Percentiles rank a stretch among this genome's conserved stretches.
Conservation (phyloP, 768 basidiomycete genomes). For the Tylopilus cervinicoccineus region DNA sequence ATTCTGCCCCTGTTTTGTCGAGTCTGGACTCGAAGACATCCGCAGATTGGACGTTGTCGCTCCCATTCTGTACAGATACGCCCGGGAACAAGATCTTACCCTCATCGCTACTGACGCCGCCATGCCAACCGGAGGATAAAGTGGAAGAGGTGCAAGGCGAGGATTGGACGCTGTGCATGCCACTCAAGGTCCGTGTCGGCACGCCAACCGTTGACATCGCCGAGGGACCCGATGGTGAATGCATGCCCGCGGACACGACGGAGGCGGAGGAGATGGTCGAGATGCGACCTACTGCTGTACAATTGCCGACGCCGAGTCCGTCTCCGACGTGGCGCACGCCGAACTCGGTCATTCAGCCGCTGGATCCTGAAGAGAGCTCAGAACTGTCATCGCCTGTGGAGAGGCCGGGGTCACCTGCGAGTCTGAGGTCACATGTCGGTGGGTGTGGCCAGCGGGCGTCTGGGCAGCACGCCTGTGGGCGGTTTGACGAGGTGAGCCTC, state of each 20-base stretch:
- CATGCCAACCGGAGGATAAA: neutral
- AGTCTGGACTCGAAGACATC: neutral
- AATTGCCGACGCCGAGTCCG: constrained; percentile 28
- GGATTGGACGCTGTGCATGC: constrained; percentile 33
- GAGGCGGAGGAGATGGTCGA: neutral
- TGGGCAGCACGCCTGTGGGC: constrained; percentile 31
- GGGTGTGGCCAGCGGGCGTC: constrained; percentile 32
- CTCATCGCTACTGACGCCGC: constrained; percentile 1
- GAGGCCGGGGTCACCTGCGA: constrained; percentile 19
- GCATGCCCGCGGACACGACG: neutral
- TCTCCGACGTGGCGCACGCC: constrained; percentile 22
- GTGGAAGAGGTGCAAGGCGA: constrained; percentile 17
- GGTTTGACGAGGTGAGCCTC: constrained; percentile 23
- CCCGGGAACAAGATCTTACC: constrained; percentile 21
- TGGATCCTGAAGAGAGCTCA: constrained; percentile 13
- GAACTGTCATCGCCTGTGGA: neutral
- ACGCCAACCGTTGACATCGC: neutral
- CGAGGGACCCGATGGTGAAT: constrained; percentile 4
- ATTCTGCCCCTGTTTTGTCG: constrained; percentile 28
- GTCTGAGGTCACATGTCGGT: constrained; percentile 25
- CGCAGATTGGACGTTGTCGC: constrained; percentile 29
- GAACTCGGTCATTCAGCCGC: neutral
- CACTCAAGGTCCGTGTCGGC: constrained; percentile 16
- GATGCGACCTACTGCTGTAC: neutral
- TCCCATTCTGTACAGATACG: constrained; percentile 27